Evolutionary conservation across 108 stramenopile genomes (phyloP).

Genomic region (Epipyxis sp.): DNA sequence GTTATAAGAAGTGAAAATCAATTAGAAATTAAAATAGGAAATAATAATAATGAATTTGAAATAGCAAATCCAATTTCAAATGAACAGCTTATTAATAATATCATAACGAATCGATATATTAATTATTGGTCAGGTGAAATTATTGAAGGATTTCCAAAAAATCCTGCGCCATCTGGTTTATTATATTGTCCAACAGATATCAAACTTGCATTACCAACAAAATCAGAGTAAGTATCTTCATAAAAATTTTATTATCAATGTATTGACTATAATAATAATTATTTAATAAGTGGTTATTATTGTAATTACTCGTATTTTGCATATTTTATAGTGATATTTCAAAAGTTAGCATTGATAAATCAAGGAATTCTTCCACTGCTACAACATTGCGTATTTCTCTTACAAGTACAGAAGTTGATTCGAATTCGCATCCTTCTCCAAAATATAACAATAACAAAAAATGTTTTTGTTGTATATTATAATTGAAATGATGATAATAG

Average conservation of each 20-base stretch:
- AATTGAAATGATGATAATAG: too few relatives aligned
- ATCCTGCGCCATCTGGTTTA: neutral
- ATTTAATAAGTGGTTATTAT: neutral
- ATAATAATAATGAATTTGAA: neutral
- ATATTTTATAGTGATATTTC: too few relatives aligned
- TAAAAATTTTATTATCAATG: neutral
- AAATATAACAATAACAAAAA: too few relatives aligned
- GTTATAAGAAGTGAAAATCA: neutral
- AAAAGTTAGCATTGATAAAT: too few relatives aligned
- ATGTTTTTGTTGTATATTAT: too few relatives aligned
- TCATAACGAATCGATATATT: neutral
- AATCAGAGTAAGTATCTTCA: neutral
- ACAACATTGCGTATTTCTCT: too few relatives aligned
- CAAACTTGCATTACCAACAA: neutral
- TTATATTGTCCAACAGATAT: neutral
- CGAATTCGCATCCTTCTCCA: too few relatives aligned
- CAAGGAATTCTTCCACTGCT: too few relatives aligned
- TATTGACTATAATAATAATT: neutral
- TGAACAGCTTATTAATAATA: neutral
- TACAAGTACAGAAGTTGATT: too few relatives aligned
- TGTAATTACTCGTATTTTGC: neutral
- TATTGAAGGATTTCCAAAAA: neutral
- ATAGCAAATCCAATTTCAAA: neutral
- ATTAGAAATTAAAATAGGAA: neutral
- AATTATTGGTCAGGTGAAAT: slow-evolving; percentile 33